Percentiles rank a stretch among this genome's conserved stretches.
phyloP scores from a whole-genome alignment of 768 basidiomycete genomes.

The Russula virescens region DNA sequence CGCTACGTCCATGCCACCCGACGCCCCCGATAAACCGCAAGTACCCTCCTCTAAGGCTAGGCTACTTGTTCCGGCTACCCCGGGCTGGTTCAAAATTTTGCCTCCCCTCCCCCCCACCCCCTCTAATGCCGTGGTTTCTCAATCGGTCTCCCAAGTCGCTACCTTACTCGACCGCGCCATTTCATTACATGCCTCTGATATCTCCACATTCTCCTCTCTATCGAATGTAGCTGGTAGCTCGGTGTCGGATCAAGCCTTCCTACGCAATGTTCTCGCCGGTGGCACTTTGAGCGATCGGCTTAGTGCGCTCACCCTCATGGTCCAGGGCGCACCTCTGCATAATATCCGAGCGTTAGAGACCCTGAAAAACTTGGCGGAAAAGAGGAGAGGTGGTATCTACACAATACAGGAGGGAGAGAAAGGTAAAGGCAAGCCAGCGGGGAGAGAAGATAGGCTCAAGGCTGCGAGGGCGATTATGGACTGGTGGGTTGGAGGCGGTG shows the following conservation, averaged over 20 bases:
- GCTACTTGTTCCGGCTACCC: slow-evolving; percentile 31
- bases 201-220: slow-evolving; percentile 53
- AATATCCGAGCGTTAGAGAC: slow-evolving; percentile 76
- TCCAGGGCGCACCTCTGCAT: slow-evolving; percentile 64
- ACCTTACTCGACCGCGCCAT: slow-evolving; percentile 43
- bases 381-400: slow-evolving; percentile 66
- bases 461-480: slow-evolving; percentile 88
- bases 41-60: slow-evolving; percentile 21
- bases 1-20: neutral
- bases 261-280: slow-evolving; percentile 11
- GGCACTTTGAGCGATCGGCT: slow-evolving; percentile 36
- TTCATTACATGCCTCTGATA: slow-evolving; percentile 39
- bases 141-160: slow-evolving; percentile 42
- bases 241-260: slow-evolving; percentile 6
- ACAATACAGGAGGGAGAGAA: slow-evolving; percentile 14
- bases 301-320: slow-evolving; percentile 39
- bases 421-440: slow-evolving; percentile 27
- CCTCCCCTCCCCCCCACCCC: slow-evolving; percentile 37
- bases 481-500: slow-evolving; percentile 98
- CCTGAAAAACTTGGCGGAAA: slow-evolving; percentile 69
- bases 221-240: slow-evolving; percentile 30
- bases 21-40: neutral
- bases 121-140: slow-evolving; percentile 29
- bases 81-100: slow-evolving; percentile 53
- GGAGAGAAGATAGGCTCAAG: slow-evolving; percentile 88